A percentile compares a stretch with the other conserved stretches of the same genome.
Conservation (phyloP, 305 asterid species). For the Rubia balearica region DNA sequence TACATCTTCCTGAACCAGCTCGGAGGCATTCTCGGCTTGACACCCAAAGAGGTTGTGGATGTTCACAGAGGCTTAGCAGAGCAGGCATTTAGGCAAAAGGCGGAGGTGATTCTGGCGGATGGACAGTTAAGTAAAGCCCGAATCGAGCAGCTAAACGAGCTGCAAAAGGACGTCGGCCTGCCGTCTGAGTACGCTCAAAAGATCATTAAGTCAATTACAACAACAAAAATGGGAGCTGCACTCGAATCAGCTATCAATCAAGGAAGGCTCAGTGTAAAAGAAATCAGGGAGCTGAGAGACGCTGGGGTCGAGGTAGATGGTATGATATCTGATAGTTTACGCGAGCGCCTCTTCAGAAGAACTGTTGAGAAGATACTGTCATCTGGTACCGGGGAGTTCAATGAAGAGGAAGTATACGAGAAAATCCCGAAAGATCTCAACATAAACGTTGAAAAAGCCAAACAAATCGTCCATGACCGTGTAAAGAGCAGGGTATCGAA, state of each 20-base stretch:
- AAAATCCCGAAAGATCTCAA: slow-evolving; percentile 78
- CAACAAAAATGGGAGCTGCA: slow-evolving; percentile 74
- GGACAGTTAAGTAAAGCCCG: slow-evolving; percentile 77
- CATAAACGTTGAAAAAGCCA: slow-evolving; percentile 60
- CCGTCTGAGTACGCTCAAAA: slow-evolving; percentile 78
- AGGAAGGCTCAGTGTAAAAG: slow-evolving; percentile 90
- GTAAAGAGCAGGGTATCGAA: slow-evolving; percentile 66
- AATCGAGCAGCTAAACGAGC: slow-evolving; percentile 63
- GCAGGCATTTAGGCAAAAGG: slow-evolving; percentile 81
- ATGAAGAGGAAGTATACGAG: slow-evolving; percentile 71
- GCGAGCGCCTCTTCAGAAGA: slow-evolving; percentile 76
- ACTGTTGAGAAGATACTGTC: slow-evolving; percentile 68
- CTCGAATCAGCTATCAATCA: slow-evolving; percentile 83
- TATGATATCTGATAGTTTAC: slow-evolving; percentile 70
- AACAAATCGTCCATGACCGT: slow-evolving; percentile 54
- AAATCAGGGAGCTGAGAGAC: slow-evolving; percentile 75
- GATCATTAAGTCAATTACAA: slow-evolving; percentile 69
- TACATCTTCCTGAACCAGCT: slow-evolving; percentile 65
- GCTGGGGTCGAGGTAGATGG: slow-evolving; percentile 70
- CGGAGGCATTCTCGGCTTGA: slow-evolving; percentile 78
- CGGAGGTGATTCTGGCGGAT: slow-evolving; percentile 89
- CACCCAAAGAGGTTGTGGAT: slow-evolving; percentile 64
- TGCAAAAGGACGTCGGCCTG: slow-evolving; percentile 79
- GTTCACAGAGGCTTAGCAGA: slow-evolving; percentile 87
- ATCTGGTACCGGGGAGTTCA: slow-evolving; percentile 95